These are phyloP conservation scores for Aegilops longissima DNA, from an alignment of 176 grass and related monocot species.

Conservation along the genomic window DNA sequence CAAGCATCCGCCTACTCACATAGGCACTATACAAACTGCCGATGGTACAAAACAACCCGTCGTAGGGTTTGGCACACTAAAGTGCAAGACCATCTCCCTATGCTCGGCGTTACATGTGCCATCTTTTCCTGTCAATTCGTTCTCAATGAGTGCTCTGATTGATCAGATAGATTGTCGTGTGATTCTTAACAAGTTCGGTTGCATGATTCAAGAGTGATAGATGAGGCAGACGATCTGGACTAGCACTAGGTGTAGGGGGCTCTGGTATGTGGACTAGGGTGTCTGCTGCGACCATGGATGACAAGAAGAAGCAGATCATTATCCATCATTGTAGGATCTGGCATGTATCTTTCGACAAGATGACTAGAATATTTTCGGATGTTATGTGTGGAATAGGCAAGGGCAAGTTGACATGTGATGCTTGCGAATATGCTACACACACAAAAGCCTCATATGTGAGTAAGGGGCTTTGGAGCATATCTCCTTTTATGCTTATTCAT, in stretches of 20 bases:
- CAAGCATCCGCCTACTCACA: too few species aligned
- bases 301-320: neutral
- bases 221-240: neutral
- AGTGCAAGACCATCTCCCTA: neutral
- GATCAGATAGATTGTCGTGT: neutral
- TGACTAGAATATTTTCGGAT: neutral
- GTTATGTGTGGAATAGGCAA: neutral
- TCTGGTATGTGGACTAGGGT: neutral
- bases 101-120: neutral
- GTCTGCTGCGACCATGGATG: neutral
- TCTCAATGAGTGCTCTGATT: neutral
- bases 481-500: neutral
- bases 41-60: too few species aligned
- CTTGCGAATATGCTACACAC: neutral
- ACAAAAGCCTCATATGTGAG: neutral
- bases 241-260: neutral
- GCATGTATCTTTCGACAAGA: slow-evolving; percentile 5
- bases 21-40: too few species aligned
- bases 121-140: neutral
- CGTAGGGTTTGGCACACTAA: too few species aligned
- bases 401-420: neutral
- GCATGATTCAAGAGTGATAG: neutral
- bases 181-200: neutral
- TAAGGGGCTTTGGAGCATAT: neutral
- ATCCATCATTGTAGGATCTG: neutral